These are phyloP conservation scores for Colletotrichum sp. DNA, from an alignment of 2,329 filamentous ascomycete species.

Conservation along the genomic window DNA sequence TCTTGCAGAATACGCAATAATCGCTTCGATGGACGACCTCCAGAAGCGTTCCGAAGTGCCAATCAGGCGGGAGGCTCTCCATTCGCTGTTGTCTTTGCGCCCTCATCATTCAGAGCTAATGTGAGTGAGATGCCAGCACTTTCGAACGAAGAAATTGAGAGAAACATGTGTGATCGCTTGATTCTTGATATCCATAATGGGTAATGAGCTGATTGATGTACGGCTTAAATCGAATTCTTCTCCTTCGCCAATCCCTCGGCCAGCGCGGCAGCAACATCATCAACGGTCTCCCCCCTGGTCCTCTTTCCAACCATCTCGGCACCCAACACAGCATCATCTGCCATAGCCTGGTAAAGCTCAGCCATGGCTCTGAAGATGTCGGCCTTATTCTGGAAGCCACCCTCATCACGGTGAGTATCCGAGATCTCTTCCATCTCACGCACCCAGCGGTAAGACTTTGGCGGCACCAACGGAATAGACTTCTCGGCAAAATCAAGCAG, in stretches of 20 bases:
- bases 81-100: no score
- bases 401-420: conserved; percentile 66
- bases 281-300: conserved; percentile 57
- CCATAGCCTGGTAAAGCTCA: conserved; percentile 64
- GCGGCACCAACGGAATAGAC: conserved; percentile 64
- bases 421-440: conserved; percentile 80
- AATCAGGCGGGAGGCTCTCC: rapidly evolving
- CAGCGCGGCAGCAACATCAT: conserved; percentile 60
- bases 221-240: background rate
- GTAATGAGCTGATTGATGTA: rapidly evolving
- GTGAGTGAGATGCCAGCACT: no score
- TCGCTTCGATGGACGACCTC: background rate
- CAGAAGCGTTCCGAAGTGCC: background rate
- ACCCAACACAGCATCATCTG: conserved; percentile 65
- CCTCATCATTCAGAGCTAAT: no score
- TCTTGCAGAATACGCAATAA: background rate
- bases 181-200: rapidly evolving
- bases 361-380: conserved; percentile 65
- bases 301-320: conserved; percentile 62
- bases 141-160: background rate
- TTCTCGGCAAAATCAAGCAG: conserved; percentile 51
- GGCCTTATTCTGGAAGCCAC: conserved; percentile 57
- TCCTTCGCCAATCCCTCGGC: conserved; percentile 51
- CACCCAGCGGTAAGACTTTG: conserved; percentile 83
- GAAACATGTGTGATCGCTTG: background rate